Evolutionary conservation across 1,284 basidiomycete genomes (phyloP), one percentile per base, ranked within the genome.

Genomic region (Pholiota adiposa): DNA sequence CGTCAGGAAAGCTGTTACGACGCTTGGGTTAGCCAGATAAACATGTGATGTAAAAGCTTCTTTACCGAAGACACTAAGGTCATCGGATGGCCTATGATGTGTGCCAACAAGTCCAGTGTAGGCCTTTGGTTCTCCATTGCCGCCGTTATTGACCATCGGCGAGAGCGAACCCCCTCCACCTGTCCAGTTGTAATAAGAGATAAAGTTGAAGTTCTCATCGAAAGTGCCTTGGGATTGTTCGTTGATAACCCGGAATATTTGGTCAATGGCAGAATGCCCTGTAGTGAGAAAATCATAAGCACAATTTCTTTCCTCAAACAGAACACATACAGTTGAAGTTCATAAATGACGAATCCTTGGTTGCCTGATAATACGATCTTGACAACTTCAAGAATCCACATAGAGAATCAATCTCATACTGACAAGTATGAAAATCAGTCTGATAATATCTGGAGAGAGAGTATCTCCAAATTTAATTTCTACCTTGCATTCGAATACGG

Each of bases 171-270:
- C 87, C 59, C 77, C 72, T 12, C 83, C 81, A 21, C 89, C 90
- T 12, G 89, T 90, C 90, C 89, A 93, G 69, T 90, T 91, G 69
- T 90, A 92, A 70, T 84, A 90, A 2, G 88, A 90, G 43, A 90
- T 76, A 64, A 88, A 85, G 70, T 90, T 87, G 73, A 85, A 91
- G 69, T 88, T 72, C 7, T 79, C 77, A 64, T 90, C 88, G 64
- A 89, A 91, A 1, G 87, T 85, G 1, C 84, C 73, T 63, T 90
- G 86, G 1, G 89, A 90, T 69, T 93, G 90, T 67, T 92, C 89
- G 57, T 85, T 76, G 50, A 92, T 88, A 51, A 92, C 88, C 33
- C 83, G 83, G 73, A 93, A 88, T 33, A 93, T 86, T 66, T 89
- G 86, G 58, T 83, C 77, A 61, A 92, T 81, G n/a, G 90, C 89